These are phyloP conservation scores for Phaeosphaeriaceae sp. DNA, from an alignment of 2,329 filamentous ascomycete genomes.

Conservation along the genomic window DNA sequence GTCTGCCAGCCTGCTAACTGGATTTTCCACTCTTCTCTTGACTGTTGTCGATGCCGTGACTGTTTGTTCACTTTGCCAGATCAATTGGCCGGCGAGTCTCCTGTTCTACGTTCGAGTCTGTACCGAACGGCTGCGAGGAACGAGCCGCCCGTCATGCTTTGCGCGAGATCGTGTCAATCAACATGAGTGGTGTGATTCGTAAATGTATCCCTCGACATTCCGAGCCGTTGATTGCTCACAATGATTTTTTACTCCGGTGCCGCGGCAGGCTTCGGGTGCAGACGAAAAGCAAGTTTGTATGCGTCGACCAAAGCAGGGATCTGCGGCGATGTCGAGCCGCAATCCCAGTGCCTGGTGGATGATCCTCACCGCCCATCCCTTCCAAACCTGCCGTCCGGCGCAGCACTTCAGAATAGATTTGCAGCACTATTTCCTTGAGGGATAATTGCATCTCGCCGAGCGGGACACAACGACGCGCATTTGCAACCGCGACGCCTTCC, in stretches of 20 bases:
- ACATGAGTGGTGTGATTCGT: constrained; percentile 22
- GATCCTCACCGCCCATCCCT: constrained; percentile 25
- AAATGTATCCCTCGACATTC: constrained; percentile 12
- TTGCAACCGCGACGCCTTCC: constrained; percentile 24
- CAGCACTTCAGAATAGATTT: constrained; percentile 33
- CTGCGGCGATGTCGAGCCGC: constrained; percentile 30
- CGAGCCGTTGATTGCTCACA: constrained; percentile 8
- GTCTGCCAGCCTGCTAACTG: background rate
- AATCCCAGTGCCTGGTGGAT: constrained; percentile 17
- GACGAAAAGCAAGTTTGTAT: constrained; percentile 19
- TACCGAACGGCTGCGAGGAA: constrained; percentile 34
- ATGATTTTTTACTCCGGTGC: background rate
- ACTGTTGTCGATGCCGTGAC: background rate
- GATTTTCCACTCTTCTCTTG: background rate
- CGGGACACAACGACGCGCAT: constrained; percentile 20
- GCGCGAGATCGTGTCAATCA: constrained; percentile 32
- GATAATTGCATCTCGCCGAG: constrained; percentile 35
- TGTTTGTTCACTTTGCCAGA: constrained; percentile 15
- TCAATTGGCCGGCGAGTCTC: constrained; percentile 12
- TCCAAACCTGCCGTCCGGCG: constrained; percentile 31
- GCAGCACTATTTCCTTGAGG: constrained; percentile 20
- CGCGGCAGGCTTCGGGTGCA: constrained; percentile 14
- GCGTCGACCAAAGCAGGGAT: constrained; percentile 21
- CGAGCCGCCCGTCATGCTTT: constrained; percentile 20
- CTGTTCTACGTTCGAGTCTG: constrained; percentile 7